Evolutionary conservation across 148 eudicot species (phyloP), one percentile per base, ranked within the genome.

Genomic region (Fagopyrum homotropicum): DNA sequence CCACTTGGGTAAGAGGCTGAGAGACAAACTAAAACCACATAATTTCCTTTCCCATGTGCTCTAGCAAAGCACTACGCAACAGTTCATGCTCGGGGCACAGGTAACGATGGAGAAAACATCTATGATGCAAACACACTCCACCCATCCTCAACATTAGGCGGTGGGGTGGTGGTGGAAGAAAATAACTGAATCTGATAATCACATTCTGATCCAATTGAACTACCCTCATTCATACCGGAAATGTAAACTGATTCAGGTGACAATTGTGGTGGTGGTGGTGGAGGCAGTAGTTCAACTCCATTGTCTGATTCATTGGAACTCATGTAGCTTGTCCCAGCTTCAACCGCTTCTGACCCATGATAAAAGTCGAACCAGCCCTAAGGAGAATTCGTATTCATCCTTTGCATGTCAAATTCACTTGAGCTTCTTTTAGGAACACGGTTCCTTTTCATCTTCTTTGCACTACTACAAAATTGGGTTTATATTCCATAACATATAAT

Each of bases 81-180:
- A n/a, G 83, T 83, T 84, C 95, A 81, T 10, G 91, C 82, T 70
- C 84, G 90, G 46, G 95, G 93, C 77, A 91, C 98, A 16, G 95
- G 93, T 56, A 94, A 78, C 2, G 98, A 90, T 76, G 86, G 91
- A 10, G 96, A 96, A 97, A 90, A 92, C 97, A 19, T 9, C 74
- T 49, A 72, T 11, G 54, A 72, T 1, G 74, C 51, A 47, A 72
- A 72, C 35, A 46, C 74, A 19, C 74, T 72, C 74, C 80, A 95
- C 80, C 89, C 99, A 92, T 88, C 85, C 88, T 96, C 87, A 78
- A 30, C 76, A 43, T 72, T 81, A 60, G 85, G 85, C 45, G 82
- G 75, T 14, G 69, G 44, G 45, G 76, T n/a, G 75, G 83, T 2
- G 80, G 82, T 4, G 80, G 82, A 3, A 43, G 71, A 48, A 22